These are phyloP conservation scores for Candida qinlingensis DNA, from an alignment of 805 yeast species.

Conservation along the genomic window DNA sequence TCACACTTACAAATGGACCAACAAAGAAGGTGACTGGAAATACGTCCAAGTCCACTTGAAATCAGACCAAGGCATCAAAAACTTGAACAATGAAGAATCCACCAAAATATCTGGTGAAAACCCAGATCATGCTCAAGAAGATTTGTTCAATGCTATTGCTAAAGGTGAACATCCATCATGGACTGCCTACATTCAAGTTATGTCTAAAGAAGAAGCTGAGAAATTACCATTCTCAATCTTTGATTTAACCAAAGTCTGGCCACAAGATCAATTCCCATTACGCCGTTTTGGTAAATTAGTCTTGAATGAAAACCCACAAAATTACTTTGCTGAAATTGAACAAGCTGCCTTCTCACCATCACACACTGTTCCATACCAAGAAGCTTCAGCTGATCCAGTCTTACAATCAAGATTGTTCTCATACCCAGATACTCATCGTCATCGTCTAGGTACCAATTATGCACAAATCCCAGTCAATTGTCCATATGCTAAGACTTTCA, in stretches of 20 bases:
- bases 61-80: slow-evolving; percentile 56
- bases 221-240: slow-evolving; percentile 74
- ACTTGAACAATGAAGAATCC: slow-evolving; percentile 53
- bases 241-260: slow-evolving; percentile 92
- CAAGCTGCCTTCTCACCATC: slow-evolving; percentile 85
- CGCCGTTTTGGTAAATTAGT: slow-evolving; percentile 79
- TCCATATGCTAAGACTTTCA: slow-evolving; percentile 56
- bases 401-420: slow-evolving; percentile 77
- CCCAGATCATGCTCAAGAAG: slow-evolving; percentile 81
- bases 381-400: slow-evolving; percentile 80
- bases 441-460: slow-evolving; percentile 71
- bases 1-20: slow-evolving; percentile 78
- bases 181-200: slow-evolving; percentile 80
- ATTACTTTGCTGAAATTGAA: slow-evolving; percentile 84
- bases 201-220: slow-evolving; percentile 80
- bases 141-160: slow-evolving; percentile 73
- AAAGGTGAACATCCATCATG: slow-evolving; percentile 76
- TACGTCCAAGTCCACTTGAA: slow-evolving; percentile 76
- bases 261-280: slow-evolving; percentile 80
- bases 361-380: slow-evolving; percentile 79
- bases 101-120: slow-evolving; percentile 62
- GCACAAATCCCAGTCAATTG: slow-evolving; percentile 87
- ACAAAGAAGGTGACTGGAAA: slow-evolving; percentile 67
- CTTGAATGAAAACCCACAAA: slow-evolving; percentile 77
- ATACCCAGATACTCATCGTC: slow-evolving; percentile 82